Evolutionary conservation across 129 eudicot genomes (phyloP).

Genomic region (Mikania micrantha): DNA sequence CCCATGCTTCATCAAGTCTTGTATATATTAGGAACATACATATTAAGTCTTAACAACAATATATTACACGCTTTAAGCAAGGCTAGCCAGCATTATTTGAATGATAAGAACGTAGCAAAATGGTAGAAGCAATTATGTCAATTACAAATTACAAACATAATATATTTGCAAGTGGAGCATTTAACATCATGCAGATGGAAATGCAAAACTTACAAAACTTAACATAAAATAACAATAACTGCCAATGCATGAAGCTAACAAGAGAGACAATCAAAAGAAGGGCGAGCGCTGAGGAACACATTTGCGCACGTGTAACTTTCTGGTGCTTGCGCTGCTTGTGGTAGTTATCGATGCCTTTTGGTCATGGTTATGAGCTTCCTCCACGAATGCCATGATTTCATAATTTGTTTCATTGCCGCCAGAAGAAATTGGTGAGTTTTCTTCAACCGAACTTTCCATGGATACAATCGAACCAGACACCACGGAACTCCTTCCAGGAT

Average conservation of each 20-base stretch:
- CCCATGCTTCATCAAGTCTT: no score
- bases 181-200: conserved; percentile 11
- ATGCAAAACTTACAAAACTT: conserved; percentile 27
- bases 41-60: not conserved
- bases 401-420: not conserved
- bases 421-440: not conserved
- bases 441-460: conserved; percentile 21
- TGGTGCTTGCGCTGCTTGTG: not conserved
- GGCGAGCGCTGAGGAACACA: conserved; percentile 30
- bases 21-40: not conserved
- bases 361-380: not conserved
- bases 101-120: not conserved
- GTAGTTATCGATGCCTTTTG: not conserved
- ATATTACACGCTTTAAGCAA: not conserved
- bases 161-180: conserved; percentile 24
- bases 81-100: not conserved
- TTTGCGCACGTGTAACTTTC: conserved; percentile 23
- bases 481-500: not conserved
- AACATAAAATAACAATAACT: not conserved
- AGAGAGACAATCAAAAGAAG: conserved; percentile 3
- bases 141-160: not conserved
- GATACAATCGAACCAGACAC: conserved; percentile 6
- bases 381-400: not conserved
- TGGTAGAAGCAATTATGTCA: not conserved
- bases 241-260: not conserved